Base-by-base conservation (phyloP, 140 eudicot genomes). In the Anethum foeniculum region DNA sequence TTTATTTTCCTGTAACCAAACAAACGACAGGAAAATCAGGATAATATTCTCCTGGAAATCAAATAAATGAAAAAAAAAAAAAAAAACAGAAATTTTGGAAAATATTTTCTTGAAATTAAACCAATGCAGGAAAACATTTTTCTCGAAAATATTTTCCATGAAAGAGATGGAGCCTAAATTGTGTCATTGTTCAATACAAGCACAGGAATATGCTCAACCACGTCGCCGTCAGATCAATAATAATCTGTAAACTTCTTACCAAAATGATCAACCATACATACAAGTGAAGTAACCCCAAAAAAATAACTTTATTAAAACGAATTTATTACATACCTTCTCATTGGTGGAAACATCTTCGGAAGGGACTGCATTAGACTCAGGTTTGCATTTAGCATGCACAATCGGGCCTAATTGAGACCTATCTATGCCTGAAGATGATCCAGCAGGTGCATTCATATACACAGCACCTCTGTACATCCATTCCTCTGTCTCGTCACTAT, bases 381-480 rank as follows among this genome's bases (percentile, higher is more conserved):
- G 84, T 81, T 95, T 86, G 80, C 99, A 95, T 85, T 95, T 95
- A 18, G 96, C 93, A 89, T 95, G 99, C 75, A 95, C 93, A 75
- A 95, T 95, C 0, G 97, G 97, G 49, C 99, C 99, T 81, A 95
- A 65, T 81, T 80, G 96, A 73, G 99, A 88, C 85, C 89, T 85
- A 60, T 95, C 97, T 93, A 90, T 83, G 25, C 95, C 97, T 21
- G 83, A 83, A 21, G 85, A 79, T 73, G 84, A 82, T 43, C 93
- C 97, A 79, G 52, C 51, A 3, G 95, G 91, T 51, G 91, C 92
- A 86, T 95, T 89, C 97, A 95, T 86, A 84, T 92, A 95, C n/a
- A 91, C 92, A 72, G 99, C 97, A 12, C 96, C 99, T 78, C 88
- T 90, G 77, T 92, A 95, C 99, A 95, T 95, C 99, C 99, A 95